Conservation (phyloP, 148 eudicot species). For the Rhododendron kiyosumense region DNA sequence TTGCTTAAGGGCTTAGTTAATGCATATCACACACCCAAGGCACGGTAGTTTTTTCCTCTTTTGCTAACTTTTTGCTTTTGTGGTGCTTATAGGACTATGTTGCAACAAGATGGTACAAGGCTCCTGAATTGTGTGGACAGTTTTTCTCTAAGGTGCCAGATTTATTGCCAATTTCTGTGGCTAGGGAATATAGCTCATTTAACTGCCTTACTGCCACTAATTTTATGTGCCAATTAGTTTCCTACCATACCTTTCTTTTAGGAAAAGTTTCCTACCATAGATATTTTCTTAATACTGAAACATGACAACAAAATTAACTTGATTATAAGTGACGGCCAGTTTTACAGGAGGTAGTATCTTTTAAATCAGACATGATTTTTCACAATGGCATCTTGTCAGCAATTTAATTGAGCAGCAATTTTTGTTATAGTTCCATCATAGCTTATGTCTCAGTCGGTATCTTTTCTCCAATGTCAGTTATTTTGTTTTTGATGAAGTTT, state of each 20-base stretch:
- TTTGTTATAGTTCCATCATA: background rate
- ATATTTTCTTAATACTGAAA: background rate
- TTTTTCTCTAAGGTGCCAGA: background rate
- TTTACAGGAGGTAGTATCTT: background rate
- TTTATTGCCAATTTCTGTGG: background rate
- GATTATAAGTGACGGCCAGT: background rate
- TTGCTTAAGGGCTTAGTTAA: background rate
- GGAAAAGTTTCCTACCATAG: background rate
- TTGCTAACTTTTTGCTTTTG: background rate
- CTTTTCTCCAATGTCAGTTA: background rate
- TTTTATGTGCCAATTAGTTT: background rate
- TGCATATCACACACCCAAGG: background rate
- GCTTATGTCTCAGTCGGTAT: background rate
- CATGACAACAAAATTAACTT: background rate
- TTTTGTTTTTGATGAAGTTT: background rate
- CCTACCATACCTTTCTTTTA: background rate
- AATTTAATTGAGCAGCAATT: background rate
- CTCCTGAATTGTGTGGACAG: constrained; percentile 1
- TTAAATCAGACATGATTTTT: background rate
- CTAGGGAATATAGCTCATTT: background rate
- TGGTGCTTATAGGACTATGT: background rate
- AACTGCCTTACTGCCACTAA: background rate
- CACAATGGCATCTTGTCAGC: background rate
- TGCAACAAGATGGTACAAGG: background rate
- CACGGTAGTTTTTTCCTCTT: background rate